Base-by-base conservation (phyloP, 2,329 filamentous ascomycete species). In the Myriangium duriaei region DNA sequence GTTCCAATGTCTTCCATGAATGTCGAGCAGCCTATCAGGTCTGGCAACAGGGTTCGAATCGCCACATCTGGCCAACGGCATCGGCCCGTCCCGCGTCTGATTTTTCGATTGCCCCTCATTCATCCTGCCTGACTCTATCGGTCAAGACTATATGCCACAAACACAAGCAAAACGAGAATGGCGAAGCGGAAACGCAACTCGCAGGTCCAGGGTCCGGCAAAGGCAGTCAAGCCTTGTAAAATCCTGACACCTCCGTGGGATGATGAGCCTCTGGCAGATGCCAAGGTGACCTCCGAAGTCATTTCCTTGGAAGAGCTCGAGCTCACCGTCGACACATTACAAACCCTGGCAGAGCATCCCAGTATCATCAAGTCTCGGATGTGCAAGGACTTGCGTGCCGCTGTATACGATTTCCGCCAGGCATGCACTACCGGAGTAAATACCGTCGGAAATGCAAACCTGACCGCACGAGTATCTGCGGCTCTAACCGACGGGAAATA, bases 321-420 rank as follows among this genome's bases (percentile, higher is more conserved):
- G 32, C 72, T 81, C 40, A 66, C 76, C 1, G 65, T 79, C 40
- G 78, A 81, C 19, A 81, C 76, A 0, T 64, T 82, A 17, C 62
- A 60, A 2, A 65, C 70, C 0, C 64, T 81, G 9, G 59, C 75
- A 0, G 58, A 69, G 41, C 68, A 80, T 44, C 77, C 78, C 0
- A 58, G 56, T 14, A 50, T 81, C 14, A 80, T 79, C 53, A 82
- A 82, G 55, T 73, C 74, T 0, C 81, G 79, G 50, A 67, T 65
- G 15, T 82, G 78, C 59, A 78, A 73, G 49, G 74, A 78, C 33
- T 59, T 82, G 2, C 66, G 79, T 13, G 71, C 69, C 3, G 77
- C 77, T 4, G 76, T 80, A 5, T 80, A 79, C 49, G 72, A 76
- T 13, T 82, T 83, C 42, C 71, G 76, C 1, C 72, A 80, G 52